Evolutionary conservation across 1,139 yeast genomes (phyloP).

Genomic region (Sugiyamaella paludigena): DNA sequence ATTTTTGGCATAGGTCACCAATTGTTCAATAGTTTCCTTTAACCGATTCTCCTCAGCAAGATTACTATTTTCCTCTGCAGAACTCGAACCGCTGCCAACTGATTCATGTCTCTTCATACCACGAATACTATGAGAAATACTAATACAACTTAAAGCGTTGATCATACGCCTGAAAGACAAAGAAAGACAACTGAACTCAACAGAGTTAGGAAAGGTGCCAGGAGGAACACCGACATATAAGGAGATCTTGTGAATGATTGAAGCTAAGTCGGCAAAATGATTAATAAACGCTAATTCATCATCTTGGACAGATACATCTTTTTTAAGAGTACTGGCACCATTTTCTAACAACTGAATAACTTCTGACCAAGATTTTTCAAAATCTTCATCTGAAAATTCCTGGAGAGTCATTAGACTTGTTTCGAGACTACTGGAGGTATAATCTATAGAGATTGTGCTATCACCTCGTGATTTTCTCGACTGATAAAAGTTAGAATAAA

Average conservation of each 20-base stretch:
- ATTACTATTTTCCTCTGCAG: not conserved
- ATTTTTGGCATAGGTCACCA: conserved; percentile 12
- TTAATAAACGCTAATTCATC: conserved; percentile 10
- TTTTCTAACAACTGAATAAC: conserved; percentile 10
- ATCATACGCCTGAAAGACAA: conserved; percentile 29
- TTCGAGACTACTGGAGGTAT: conserved; percentile 14
- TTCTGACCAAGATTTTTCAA: conserved; percentile 19
- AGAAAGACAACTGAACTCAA: conserved; percentile 26
- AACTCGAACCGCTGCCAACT: not conserved
- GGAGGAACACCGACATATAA: conserved; percentile 33
- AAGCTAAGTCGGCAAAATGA: conserved; percentile 23
- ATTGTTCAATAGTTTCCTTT: conserved; percentile 10
- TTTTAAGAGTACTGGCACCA: conserved; percentile 3
- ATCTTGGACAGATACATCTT: conserved; percentile 5
- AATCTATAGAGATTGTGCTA: conserved; percentile 13
- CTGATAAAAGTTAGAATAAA: not conserved
- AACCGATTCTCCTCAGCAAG: not conserved
- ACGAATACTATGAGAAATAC: conserved; percentile 25
- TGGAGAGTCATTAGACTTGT: conserved; percentile 14
- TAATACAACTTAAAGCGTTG: conserved; percentile 27
- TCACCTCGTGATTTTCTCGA: conserved; percentile 8
- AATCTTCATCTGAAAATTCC: conserved; percentile 13
- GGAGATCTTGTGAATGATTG: conserved; percentile 27
- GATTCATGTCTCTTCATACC: conserved; percentile 22
- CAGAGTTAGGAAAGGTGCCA: conserved; percentile 29